These are phyloP conservation scores for Xylariaceae sp. DNA, from an alignment of 2,329 filamentous ascomycete genomes.

Conservation along the genomic window DNA sequence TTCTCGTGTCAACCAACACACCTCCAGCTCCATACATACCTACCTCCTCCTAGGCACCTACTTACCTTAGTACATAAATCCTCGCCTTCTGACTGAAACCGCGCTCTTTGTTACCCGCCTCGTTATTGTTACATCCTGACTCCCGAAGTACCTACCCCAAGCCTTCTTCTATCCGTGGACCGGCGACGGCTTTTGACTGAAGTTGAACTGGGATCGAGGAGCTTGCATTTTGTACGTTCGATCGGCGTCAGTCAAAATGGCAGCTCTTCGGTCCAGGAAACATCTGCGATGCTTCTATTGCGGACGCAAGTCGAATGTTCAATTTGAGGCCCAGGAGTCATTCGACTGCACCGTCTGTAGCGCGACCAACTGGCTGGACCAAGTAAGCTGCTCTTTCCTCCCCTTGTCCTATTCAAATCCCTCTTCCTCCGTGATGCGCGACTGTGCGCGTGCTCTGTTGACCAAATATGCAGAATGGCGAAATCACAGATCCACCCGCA, in stretches of 20 bases:
- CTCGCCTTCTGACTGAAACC: constrained; percentile 11
- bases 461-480: constrained; percentile 58
- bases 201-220: constrained; percentile 2
- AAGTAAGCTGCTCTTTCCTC: constrained; percentile 48
- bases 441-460: constrained; percentile 17
- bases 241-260: constrained; percentile 21
- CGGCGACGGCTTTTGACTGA: not conserved
- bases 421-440: not conserved
- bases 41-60: not conserved
- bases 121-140: not conserved
- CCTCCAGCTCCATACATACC: not conserved
- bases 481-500: constrained; percentile 81
- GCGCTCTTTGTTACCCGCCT: constrained; percentile 1
- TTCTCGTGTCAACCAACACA: too few relatives aligned
- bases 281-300: constrained; percentile 76
- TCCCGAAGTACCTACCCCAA: not conserved
- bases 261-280: constrained; percentile 29
- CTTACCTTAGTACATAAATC: not conserved
- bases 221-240: constrained; percentile 8
- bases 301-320: constrained; percentile 58
- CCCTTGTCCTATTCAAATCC: not conserved
- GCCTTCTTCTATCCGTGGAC: not conserved
- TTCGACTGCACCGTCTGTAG: constrained; percentile 77
- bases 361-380: constrained; percentile 82
- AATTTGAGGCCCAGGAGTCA: constrained; percentile 53